Evolutionary conservation across 2,329 filamentous ascomycete species (phyloP), one percentile per base, ranked within the genome.

Genomic region (Fusarium sp.): DNA sequence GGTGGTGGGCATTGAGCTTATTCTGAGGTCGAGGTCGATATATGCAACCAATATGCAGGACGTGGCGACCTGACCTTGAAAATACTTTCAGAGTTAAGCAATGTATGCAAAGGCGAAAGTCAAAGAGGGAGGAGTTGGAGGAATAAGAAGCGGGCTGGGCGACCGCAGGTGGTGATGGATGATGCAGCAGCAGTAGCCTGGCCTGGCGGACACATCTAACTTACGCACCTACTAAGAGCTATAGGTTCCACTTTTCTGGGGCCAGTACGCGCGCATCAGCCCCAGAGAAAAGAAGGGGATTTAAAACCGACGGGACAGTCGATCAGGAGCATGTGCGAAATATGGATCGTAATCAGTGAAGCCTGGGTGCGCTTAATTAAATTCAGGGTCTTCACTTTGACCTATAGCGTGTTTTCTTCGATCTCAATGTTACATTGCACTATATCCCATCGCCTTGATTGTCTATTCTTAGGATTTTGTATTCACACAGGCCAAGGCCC

Each of bases 161-260:
- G 46, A 54, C 52, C 55, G 49, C 46, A 62, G 35, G 54, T 69
- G 59, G 56, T 75, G 67, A 71, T 73, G 58, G 72, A 77, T 77
- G 76, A 77, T 77, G 75, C 74, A 76, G 73, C 75, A 75, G 69
- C 62, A 76, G 76, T 56, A 77, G 74, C 75, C 76, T 76, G 62
- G 74, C 75, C 75, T 76, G 63, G 71, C 58, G 59, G 64, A 54
- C 45, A 65, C 59, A 59, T 62, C 57, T 62, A 61, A 50, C 54
- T 50, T 62, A 65, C 36, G 22, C 39, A 62, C 44, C 36, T 36
- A 33, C 45, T 62, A 50, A 68, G 57, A 62, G 62, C 62, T 66
- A 61, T 39, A 61, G 53, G 57, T 47, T 58, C 70, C 70, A 70
- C 59, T 70, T 70, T 73, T 71, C 70, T 61, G 65, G 65, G 54